Conservation (phyloP, 768 basidiomycete genomes). For the Leccinum olivaceopallidum region DNA sequence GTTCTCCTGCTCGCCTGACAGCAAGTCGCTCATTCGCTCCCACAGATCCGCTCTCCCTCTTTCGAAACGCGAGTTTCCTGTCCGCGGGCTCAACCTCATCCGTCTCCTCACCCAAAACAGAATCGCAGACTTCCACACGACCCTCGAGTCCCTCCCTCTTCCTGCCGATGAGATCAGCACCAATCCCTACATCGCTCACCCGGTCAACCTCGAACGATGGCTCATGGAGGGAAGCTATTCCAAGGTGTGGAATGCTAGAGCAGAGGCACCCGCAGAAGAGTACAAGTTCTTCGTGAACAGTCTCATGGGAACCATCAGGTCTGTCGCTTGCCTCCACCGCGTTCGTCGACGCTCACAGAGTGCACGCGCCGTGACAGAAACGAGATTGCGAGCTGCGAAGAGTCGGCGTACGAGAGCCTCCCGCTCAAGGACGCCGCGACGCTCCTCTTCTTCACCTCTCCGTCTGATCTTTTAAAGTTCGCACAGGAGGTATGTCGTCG, state of each 20-base stretch:
- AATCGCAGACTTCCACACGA: conserved; percentile 97
- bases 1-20: neutral
- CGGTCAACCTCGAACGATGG: conserved; percentile 93
- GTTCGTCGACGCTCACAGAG: conserved; percentile 5
- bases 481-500: conserved; percentile 65
- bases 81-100: conserved; percentile 93
- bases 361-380: conserved; percentile 49
- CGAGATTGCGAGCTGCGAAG: conserved; percentile 97
- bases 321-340: conserved; percentile 14
- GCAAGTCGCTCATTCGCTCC: neutral
- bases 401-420: conserved; percentile 88
- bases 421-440: conserved; percentile 89
- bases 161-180: conserved; percentile 65
- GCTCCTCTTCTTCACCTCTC: conserved; percentile 86
- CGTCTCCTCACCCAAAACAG: conserved; percentile 93
- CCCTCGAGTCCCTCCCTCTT: conserved; percentile 83
- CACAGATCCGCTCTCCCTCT: conserved; percentile 72
- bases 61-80: conserved; percentile 84
- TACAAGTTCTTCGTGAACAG: conserved; percentile 94
- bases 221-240: conserved; percentile 99
- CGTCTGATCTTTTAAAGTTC: conserved; percentile 79
- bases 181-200: conserved; percentile 78
- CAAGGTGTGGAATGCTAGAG: conserved; percentile 95
- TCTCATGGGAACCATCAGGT: conserved; percentile 94
- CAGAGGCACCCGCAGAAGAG: conserved; percentile 90